Conservation (phyloP, 2,329 filamentous ascomycete species). For the Didymellaceae sp. region DNA sequence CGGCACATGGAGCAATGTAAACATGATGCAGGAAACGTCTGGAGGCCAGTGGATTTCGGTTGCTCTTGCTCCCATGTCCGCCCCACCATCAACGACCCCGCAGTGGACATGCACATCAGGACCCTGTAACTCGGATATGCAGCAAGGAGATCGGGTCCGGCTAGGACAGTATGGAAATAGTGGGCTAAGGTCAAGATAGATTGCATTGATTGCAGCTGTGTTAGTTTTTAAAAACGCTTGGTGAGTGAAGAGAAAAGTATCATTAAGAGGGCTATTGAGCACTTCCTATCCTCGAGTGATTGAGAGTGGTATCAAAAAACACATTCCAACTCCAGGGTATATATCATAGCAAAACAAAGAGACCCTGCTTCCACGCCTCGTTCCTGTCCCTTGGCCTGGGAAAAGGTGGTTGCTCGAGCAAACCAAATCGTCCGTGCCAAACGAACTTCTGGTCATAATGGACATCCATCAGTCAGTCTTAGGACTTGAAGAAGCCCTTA, state of each 20-base stretch:
- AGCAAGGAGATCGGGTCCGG: not conserved
- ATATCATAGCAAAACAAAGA: slow-evolving; percentile 16
- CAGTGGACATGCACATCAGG: slow-evolving; percentile 1
- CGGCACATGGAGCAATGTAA: slow-evolving; percentile 1
- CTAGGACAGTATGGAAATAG: not conserved
- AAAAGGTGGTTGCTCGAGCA: not conserved
- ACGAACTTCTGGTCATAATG: no score
- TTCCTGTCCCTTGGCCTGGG: not conserved
- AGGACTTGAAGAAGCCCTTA: slow-evolving; percentile 57
- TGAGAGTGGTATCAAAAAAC: slow-evolving; percentile 17
- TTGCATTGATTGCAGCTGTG: not conserved
- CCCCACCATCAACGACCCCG: not conserved
- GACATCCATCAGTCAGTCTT: not conserved
- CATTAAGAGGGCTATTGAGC: slow-evolving; percentile 2
- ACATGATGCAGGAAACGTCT: not conserved
- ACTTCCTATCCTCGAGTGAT: not conserved
- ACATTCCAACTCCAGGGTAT: slow-evolving; percentile 18
- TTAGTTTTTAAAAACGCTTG: not conserved
- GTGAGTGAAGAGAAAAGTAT: not conserved
- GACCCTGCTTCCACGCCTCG: slow-evolving; percentile 8
- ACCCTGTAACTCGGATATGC: not conserved
- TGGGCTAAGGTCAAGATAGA: not conserved
- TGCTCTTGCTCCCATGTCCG: slow-evolving; percentile 4
- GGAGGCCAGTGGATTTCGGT: not conserved
- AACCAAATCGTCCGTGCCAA: not conserved